Base-by-base conservation (phyloP, 805 yeast species). In the Myxozyma neotropica region DNA sequence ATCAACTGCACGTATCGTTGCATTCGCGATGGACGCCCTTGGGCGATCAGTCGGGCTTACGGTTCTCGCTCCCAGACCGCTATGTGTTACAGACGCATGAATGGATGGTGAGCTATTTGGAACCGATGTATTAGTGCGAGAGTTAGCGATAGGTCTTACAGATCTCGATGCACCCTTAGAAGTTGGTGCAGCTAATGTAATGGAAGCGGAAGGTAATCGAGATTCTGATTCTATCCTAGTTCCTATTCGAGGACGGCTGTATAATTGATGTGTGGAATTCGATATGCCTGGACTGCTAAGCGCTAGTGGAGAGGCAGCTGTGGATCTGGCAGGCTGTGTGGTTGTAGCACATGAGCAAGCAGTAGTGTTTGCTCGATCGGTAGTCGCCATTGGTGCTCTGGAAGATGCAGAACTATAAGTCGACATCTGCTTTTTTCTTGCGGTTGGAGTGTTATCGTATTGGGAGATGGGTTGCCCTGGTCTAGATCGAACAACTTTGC, bases 41-140 rank as follows among this genome's bases (percentile, higher is more conserved):
- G 17, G 21, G 3, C 52, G 50, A 48, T 60, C 64, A 2, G 56
- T 49, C 4, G 64, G 64, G 24, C 61, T 56, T 19, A 52, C 23
- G 8, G 61, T 57, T 17, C 58, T 43, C 6, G 58, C 56, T 19
- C 61, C 64, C 4, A 56, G 50, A 3, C 61, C 64, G 24, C 48
- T 50, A 12, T 13, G 31, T 4, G 56, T 26, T 10, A 26, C 12
- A 13, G 51, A 13, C 1, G 57, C 5, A 27, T 53, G 10, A 5
- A 39, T 4, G 19, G 36, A 13, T 15, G 58, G 12, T 24, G 53
- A 40, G 26, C 24, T 24, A 3, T 19, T 26, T 3, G 26, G 19
- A n/a, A 31, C n/a, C 1, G 38, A 33, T 8, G 35, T 8, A 2
- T 26, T 4, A 17, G 44, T 26, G 19, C 46, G 10, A n/a, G n/a